Evolutionary conservation across 371 early-diverging fungal genomes (phyloP).

Genomic region (Chytridium lagenaria): DNA sequence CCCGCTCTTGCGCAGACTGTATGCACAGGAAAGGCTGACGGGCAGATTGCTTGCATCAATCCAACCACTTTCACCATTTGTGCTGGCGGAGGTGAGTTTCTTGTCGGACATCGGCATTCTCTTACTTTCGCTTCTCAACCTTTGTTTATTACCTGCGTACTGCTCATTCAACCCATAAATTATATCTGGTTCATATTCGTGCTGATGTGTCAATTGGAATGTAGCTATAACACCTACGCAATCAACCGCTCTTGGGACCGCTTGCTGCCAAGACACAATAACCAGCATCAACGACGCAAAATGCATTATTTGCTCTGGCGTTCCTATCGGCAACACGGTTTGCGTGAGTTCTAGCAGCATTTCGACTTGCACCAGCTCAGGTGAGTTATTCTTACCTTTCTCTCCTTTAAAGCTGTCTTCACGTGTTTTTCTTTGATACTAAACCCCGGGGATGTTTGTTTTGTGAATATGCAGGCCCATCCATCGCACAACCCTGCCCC

Average conservation of each 20-base stretch:
- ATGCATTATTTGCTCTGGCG: slow-evolving; percentile 2
- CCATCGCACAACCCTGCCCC: not conserved
- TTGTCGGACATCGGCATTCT: not conserved
- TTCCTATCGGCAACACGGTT: slow-evolving; percentile 8
- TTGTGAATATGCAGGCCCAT: not conserved
- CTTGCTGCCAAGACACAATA: slow-evolving; percentile 3
- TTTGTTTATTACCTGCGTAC: no score
- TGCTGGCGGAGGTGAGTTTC: slow-evolving; percentile 1
- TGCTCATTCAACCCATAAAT: no score
- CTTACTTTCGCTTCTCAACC: not conserved
- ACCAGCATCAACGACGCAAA: slow-evolving; percentile 5
- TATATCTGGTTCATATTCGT: no score
- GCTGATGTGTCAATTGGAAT: no score
- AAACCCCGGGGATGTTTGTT: not conserved
- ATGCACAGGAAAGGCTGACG: slow-evolving; percentile 18
- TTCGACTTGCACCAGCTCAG: slow-evolving; percentile 5
- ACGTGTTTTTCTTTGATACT: not conserved
- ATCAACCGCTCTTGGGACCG: slow-evolving; percentile 1
- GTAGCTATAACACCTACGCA: not conserved
- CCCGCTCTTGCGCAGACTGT: not conserved
- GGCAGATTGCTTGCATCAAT: slow-evolving; percentile 13
- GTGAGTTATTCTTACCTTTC: not conserved
- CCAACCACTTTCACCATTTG: slow-evolving; percentile 19
- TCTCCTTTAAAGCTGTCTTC: not conserved
- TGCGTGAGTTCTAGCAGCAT: slow-evolving; percentile 1